Conservation (phyloP, 2,329 filamentous ascomycete genomes). For the Domatiomyces globalis region DNA sequence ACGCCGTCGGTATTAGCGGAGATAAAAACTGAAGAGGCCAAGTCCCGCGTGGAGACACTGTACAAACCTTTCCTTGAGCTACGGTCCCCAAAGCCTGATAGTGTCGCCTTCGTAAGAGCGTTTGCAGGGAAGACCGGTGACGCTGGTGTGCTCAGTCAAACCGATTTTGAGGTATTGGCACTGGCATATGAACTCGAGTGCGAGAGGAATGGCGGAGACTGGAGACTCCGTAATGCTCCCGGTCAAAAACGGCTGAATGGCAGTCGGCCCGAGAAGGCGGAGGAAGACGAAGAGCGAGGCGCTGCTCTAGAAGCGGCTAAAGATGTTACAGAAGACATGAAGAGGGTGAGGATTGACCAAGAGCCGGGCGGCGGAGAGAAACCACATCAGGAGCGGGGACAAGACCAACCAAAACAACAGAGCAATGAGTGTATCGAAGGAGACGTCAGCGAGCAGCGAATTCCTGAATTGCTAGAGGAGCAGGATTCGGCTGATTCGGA, state of each 20-base stretch:
- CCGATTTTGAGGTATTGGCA: constrained; percentile 80
- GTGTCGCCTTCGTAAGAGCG: constrained; percentile 62
- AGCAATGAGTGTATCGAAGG: background rate
- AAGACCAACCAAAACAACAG: background rate
- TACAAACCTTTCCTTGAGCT: constrained; percentile 73
- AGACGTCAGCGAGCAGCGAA: background rate
- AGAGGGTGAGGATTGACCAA: background rate
- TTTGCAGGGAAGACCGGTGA: constrained; percentile 88
- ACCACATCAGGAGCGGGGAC: background rate
- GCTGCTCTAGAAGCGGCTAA: background rate
- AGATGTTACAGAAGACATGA: background rate
- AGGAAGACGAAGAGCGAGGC: constrained; percentile 17
- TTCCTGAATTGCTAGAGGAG: constrained; percentile 11
- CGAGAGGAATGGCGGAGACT: constrained; percentile 78
- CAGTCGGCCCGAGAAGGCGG: constrained; percentile 36
- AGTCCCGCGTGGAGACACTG: constrained; percentile 66
- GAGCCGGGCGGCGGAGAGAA: background rate
- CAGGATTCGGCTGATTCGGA: constrained; percentile 25
- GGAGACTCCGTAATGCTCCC: constrained; percentile 64
- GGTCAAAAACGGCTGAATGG: constrained; percentile 68
- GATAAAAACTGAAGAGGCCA: constrained; percentile 70
- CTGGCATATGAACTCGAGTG: constrained; percentile 90
- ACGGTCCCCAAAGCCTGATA: constrained; percentile 58
- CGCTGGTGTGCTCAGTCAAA: constrained; percentile 68
- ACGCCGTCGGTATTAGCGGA: constrained; percentile 76